Percentiles rank a stretch among this genome's conserved stretches.
Conservation (phyloP, 257 asterid genomes). For the Striga asiatica region DNA sequence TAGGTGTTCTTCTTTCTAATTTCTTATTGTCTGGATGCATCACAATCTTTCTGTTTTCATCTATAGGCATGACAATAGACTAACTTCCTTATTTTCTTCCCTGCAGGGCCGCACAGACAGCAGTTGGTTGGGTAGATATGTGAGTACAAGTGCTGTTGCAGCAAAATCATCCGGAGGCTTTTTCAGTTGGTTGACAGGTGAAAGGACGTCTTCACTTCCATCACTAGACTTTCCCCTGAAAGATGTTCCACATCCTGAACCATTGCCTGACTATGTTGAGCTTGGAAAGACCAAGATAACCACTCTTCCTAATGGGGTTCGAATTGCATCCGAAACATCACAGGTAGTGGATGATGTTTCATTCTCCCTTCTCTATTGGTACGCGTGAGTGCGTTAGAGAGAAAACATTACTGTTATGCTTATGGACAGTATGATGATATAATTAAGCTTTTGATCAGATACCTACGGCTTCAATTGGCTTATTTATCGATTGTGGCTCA, state of each 20-base stretch:
- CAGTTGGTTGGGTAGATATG: conserved; percentile 45
- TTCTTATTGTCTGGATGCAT: background rate
- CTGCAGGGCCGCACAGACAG: conserved; percentile 44
- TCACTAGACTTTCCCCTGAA: conserved; percentile 70
- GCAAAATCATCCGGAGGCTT: conserved; percentile 61
- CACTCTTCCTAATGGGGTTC: conserved; percentile 66
- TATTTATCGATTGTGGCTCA: conserved; percentile 85
- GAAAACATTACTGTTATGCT: background rate
- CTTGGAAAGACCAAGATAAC: conserved; percentile 64
- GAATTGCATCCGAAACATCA: conserved; percentile 71
- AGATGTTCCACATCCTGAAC: conserved; percentile 52
- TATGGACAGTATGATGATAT: background rate
- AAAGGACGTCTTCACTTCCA: conserved; percentile 43
- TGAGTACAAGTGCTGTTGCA: conserved; percentile 61
- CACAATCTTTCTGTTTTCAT: background rate
- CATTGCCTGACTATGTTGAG: conserved; percentile 71
- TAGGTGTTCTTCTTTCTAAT: background rate
- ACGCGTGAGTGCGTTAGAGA: too few relatives aligned
- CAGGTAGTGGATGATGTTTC: conserved; percentile 33
- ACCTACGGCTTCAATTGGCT: conserved; percentile 79
- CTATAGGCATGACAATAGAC: background rate
- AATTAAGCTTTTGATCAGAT: conserved; percentile 34
- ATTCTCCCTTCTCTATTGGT: background rate
- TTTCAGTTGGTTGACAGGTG: conserved; percentile 66
- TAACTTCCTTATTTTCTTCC: background rate